phyloP scores from a whole-genome alignment of 2,329 filamentous ascomycete genomes.

The Fusarium beomiforme region DNA sequence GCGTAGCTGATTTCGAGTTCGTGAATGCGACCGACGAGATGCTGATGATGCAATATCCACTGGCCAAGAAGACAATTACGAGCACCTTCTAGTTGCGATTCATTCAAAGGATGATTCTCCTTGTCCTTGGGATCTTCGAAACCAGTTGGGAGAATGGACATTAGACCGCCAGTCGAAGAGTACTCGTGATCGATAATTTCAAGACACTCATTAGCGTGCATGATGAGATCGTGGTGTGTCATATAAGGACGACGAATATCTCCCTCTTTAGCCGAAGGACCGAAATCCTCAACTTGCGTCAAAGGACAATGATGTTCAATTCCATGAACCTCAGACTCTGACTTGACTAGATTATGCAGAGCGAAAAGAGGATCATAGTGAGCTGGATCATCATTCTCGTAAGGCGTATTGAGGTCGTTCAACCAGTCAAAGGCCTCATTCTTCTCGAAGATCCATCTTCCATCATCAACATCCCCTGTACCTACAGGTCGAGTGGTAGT shows the following conservation, averaged over 20 bases:
- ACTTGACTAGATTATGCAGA: constrained; percentile 57
- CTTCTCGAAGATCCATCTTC: constrained; percentile 50
- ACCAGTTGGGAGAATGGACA: constrained; percentile 62
- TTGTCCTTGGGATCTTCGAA: constrained; percentile 35
- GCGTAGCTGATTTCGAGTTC: constrained; percentile 65
- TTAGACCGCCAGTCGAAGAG: constrained; percentile 63
- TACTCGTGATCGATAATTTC: constrained; percentile 70
- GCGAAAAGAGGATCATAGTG: constrained; percentile 59
- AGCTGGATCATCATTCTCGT: constrained; percentile 58
- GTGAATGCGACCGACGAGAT: constrained; percentile 64
- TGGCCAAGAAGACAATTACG: constrained; percentile 66
- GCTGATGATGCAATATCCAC: constrained; percentile 64
- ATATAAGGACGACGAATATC: constrained; percentile 51
- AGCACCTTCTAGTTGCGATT: constrained; percentile 53
- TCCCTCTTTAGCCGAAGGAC: constrained; percentile 27
- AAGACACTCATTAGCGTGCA: constrained; percentile 68
- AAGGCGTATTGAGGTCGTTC: constrained; percentile 59
- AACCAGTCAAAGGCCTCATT: constrained; percentile 68
- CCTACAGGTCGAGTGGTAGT: constrained; percentile 38
- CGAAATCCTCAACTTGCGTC: constrained; percentile 38
- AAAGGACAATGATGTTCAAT: constrained; percentile 60
- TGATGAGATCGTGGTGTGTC: constrained; percentile 60
- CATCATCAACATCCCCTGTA: constrained; percentile 26
- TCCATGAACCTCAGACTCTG: constrained; percentile 53
- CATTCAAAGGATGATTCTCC: constrained; percentile 18